A percentile compares a stretch with the other conserved stretches of the same genome.
Conservation (phyloP, 805 yeast species). For the Metschnikowia chrysomelidarum region DNA sequence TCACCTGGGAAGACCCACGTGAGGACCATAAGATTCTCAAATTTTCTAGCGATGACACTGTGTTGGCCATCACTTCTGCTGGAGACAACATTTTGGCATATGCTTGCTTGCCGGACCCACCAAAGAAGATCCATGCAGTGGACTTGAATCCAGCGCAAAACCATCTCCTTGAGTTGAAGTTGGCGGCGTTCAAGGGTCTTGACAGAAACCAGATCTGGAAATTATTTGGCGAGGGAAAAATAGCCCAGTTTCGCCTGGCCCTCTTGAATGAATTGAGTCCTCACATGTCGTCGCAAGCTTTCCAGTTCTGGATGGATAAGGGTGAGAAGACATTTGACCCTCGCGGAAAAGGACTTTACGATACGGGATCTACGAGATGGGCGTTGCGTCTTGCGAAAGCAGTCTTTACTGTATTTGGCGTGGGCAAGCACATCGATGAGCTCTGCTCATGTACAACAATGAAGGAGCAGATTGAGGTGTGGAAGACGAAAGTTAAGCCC, state of each 20-base stretch:
- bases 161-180: slow-evolving; percentile 73
- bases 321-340: slow-evolving; percentile 57
- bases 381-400: slow-evolving; percentile 67
- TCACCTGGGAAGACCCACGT: slow-evolving; percentile 89
- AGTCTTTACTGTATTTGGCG: slow-evolving; percentile 57
- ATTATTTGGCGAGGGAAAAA: slow-evolving; percentile 73
- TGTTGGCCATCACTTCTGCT: slow-evolving; percentile 81
- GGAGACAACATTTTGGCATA: slow-evolving; percentile 79
- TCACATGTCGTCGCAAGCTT: slow-evolving; percentile 73
- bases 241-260: slow-evolving; percentile 35
- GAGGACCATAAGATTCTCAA: slow-evolving; percentile 71
- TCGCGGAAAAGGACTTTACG: slow-evolving; percentile 63
- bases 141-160: slow-evolving; percentile 83
- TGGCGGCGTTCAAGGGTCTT: slow-evolving; percentile 61
- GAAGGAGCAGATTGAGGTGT: slow-evolving; percentile 60
- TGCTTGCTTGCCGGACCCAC: slow-evolving; percentile 69
- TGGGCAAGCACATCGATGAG: slow-evolving; percentile 48
- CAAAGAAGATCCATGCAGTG: slow-evolving; percentile 77
- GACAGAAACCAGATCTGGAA: slow-evolving; percentile 64
- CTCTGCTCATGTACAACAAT: slow-evolving; percentile 58
- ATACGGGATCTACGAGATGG: slow-evolving; percentile 87
- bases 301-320: slow-evolving; percentile 74
- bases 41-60: slow-evolving; percentile 62
- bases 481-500: slow-evolving; percentile 65
- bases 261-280: slow-evolving; percentile 59